These are phyloP conservation scores for Bonia amplexicaulis DNA, from an alignment of 176 grass and related monocot genomes.

Conservation along the genomic window DNA sequence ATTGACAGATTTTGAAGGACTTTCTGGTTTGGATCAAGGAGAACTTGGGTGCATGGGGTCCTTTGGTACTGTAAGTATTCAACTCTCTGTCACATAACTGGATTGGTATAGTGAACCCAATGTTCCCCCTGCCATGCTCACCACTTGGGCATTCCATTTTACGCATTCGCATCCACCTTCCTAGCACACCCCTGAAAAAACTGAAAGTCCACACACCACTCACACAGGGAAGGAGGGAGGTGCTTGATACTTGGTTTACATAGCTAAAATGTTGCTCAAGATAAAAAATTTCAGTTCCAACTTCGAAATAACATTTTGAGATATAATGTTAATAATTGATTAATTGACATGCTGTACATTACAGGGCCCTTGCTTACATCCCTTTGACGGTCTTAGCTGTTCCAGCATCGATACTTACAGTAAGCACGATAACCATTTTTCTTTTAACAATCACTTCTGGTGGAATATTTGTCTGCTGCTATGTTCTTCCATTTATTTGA, in stretches of 20 bases:
- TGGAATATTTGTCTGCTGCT: neutral
- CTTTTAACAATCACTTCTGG: neutral
- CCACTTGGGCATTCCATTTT: constrained; percentile 11
- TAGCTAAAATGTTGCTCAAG: neutral
- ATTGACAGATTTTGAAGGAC: constrained; percentile 84
- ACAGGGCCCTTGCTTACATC: constrained; percentile 89
- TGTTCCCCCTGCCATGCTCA: neutral
- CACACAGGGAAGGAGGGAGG: neutral
- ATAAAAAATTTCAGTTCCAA: neutral
- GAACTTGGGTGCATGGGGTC: constrained; percentile 94
- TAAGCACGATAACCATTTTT: constrained; percentile 30
- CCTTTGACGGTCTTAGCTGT: constrained; percentile 91
- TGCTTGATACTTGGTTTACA: constrained; percentile 12
- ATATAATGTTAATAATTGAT: constrained; percentile 10
- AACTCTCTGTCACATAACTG: neutral
- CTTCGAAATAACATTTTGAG: neutral
- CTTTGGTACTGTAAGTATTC: constrained; percentile 90
- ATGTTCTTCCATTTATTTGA: neutral
- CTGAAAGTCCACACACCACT: neutral
- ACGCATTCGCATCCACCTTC: neutral
- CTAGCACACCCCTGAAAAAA: neutral
- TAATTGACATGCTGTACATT: constrained; percentile 19
- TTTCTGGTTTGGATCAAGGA: constrained; percentile 96
- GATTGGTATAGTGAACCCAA: neutral
- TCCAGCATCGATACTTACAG: constrained; percentile 95